Percentiles rank a stretch among this genome's conserved stretches.
Evolutionary conservation across 805 yeast species (phyloP).

Genomic region (Candida taoyuanica): DNA sequence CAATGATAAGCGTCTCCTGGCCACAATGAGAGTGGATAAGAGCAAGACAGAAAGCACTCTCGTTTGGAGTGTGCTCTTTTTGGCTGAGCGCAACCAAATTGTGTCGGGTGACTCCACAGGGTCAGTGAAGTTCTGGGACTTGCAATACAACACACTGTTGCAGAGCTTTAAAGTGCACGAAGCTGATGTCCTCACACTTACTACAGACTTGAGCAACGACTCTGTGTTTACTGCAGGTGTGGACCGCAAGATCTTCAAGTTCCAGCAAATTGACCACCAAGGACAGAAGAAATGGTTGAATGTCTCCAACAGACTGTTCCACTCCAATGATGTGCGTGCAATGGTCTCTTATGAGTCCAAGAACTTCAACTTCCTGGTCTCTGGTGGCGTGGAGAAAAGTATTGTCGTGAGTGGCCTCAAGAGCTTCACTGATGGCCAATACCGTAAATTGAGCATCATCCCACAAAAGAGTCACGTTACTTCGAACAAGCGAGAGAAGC

Average conservation of each 20-base stretch:
- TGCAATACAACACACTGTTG: slow-evolving; percentile 63
- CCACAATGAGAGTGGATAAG: slow-evolving; percentile 90
- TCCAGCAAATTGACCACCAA: slow-evolving; percentile 27
- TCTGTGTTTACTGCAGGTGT: slow-evolving; percentile 85
- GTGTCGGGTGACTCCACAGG: slow-evolving; percentile 99
- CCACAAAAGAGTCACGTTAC: slow-evolving; percentile 53
- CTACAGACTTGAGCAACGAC: slow-evolving; percentile 55
- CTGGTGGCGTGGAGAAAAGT: slow-evolving; percentile 80
- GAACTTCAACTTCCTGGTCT: slow-evolving; percentile 61
- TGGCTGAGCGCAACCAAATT: slow-evolving; percentile 63
- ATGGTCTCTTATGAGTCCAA: slow-evolving; percentile 67
- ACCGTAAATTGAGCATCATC: slow-evolving; percentile 61
- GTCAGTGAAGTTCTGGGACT: slow-evolving; percentile 88
- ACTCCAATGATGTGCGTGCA: slow-evolving; percentile 80
- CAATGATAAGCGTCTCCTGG: slow-evolving; percentile 47
- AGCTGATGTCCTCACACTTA: slow-evolving; percentile 81
- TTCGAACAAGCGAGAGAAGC: slow-evolving; percentile 41
- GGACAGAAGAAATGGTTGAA: slow-evolving; percentile 67
- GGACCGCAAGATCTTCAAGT: slow-evolving; percentile 83
- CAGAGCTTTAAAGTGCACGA: slow-evolving; percentile 84
- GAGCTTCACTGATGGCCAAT: slow-evolving; percentile 65
- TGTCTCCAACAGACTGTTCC: slow-evolving; percentile 70
- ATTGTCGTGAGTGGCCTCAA: slow-evolving; percentile 58
- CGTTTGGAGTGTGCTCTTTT: slow-evolving; percentile 78
- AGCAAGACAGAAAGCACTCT: slow-evolving; percentile 80